Base-by-base conservation (phyloP, 2,329 filamentous ascomycete genomes). In the Pseudogymnoascus sp. region DNA sequence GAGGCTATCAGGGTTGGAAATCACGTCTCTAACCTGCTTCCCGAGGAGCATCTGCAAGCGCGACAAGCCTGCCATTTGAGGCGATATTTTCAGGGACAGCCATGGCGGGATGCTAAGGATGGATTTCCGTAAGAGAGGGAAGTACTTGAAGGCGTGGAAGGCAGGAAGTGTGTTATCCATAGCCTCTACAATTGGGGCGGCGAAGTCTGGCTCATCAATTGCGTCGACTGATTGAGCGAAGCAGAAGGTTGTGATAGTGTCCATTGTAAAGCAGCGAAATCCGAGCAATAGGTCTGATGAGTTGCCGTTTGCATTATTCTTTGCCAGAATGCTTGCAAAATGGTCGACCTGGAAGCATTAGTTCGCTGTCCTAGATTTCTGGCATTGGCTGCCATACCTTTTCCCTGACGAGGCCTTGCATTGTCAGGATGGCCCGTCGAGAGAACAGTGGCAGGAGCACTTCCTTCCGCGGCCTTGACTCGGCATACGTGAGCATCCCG, bases 361-460 rank as follows among this genome's bases (percentile, higher is more conserved):
- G 36, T n/a, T 23, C 54, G 11, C 5, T 54, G 45, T n/a, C 18
- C 11, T 14, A 42, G 11, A 21, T 18, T 45, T 45, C 11, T 10
- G 8, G 16, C 14, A 21, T 18, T 18, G 65, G 37, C 39, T 39
- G 47, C 6, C 64, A 39, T 47, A 73, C 68, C 18, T 75, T 75
- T 26, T 73, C 70, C n/a, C 69, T 65, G 16, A 76, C 65, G 1
- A 78, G 65, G 8, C 65, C 66, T 47, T 78, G 72, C 60, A 74
- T 68, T 14, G 69, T 66, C 18, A 71, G 66, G 51, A 76, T 74
- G 1, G 74, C 72, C 16, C 71, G 65, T 6, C 71, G 71, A 11
- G 77, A 78, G 65, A 79, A 78, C 10, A 76, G 70, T 4, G 73
- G 74, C 12, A 69, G 72, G 11, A 79, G 69, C 1, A 78, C 73